Base-by-base conservation (phyloP, 495 filamentous ascomycete species). In the Penicillium coprophilum region DNA sequence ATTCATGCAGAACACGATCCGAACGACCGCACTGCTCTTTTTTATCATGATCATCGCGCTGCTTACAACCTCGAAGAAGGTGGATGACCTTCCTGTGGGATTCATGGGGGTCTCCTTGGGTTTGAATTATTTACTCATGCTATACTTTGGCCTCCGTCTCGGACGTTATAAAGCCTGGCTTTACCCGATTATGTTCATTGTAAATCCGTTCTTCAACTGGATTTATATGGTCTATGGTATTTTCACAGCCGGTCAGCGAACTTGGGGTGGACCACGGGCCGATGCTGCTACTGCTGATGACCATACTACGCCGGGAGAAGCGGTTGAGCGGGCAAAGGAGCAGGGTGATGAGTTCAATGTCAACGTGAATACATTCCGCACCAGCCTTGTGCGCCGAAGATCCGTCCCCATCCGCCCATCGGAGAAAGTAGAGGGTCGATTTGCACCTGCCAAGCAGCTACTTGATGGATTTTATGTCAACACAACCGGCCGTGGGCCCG, bases 121-220 rank as follows among this genome's bases (percentile, higher is more conserved):
- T 4, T 81, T 98, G 36, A 98, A 98, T 67, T 97, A 93, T 84
- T 58, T 90, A 21, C 84, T 98, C 66, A 98, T 98, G 94, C 75
- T 97, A 58, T 98, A 97, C 76, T 97, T 97, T 64, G 93, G 90
- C 12, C 76, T 86, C 34, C 90, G 87, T 67, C 82, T 98, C 55
- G 88, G 86, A 62, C 86, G 94, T 12, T 96, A 82, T 74, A 97
- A 98, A 77, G 85, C 91, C 56, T 92, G 89, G 89, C 80, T 96
- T 1, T 98, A 98, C 67, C 92, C 93, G 0, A 49, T 98, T 52
- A 96, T 98, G 92, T 98, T 97, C 66, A 71, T 96, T 49, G 67
- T 97, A 55, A 97, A 96, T 65, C 94, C 94, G 0, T 96, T 97
- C 68, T 93, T 97, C 80, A 97, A 98, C 72, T 98, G 94, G 94